Conservation (phyloP, 2,329 filamentous ascomycete genomes). For the Cephalotrichum gorgonifer region DNA sequence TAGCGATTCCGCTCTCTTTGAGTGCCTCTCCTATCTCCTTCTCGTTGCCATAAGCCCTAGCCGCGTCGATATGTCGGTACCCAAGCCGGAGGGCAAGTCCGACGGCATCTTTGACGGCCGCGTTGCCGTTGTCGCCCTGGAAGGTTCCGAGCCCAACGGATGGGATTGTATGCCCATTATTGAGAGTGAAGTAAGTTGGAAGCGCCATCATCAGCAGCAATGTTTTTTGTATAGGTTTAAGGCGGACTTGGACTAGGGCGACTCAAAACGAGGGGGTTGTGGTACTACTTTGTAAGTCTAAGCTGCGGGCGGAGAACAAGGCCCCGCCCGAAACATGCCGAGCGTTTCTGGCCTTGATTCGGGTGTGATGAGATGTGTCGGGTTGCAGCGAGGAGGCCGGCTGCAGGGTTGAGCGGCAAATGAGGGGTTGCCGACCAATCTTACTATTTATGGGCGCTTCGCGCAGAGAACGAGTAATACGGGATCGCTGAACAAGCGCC, state of each 20-base stretch:
- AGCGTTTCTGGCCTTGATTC: background rate
- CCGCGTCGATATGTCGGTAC: conserved; percentile 53
- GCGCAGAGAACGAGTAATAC: background rate
- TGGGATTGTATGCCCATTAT: background rate
- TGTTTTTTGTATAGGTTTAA: background rate
- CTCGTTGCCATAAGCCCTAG: conserved; percentile 44
- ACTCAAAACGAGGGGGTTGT: background rate
- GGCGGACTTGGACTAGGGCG: background rate
- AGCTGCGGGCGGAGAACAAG: background rate
- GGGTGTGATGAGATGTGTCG: background rate
- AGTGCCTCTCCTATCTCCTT: conserved; percentile 35
- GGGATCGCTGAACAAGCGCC: background rate
- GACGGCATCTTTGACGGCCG: conserved; percentile 1
- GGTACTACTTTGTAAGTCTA: background rate
- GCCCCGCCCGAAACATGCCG: background rate
- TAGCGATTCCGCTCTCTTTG: conserved; percentile 29
- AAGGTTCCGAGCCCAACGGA: background rate
- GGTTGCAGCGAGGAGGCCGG: background rate
- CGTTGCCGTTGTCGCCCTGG: background rate
- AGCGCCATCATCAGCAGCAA: background rate
- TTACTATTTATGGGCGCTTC: background rate
- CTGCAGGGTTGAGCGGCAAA: background rate
- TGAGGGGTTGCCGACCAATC: background rate
- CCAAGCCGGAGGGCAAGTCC: conserved; percentile 35
- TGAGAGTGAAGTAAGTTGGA: background rate